A percentile compares a stretch with the other conserved stretches of the same genome.
phyloP scores from a whole-genome alignment of 2,329 filamentous ascomycete genomes.

The Venturia oleaginea region DNA sequence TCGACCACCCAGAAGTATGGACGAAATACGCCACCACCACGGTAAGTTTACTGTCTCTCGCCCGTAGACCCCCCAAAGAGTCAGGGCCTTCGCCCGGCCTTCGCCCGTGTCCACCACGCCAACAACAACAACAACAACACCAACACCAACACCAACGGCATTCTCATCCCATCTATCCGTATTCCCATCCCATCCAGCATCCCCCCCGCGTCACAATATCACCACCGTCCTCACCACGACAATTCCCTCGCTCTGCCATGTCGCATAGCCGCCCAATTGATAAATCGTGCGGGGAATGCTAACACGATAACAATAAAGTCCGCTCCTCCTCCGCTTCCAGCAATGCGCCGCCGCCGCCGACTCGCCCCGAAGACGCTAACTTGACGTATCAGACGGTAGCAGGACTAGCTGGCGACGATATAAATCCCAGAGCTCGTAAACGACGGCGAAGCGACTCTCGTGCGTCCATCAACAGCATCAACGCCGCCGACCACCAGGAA shows the following conservation, averaged over 20 bases:
- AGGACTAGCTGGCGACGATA: conserved; percentile 4
- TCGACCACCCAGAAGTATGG: neutral
- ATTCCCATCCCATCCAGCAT: neutral
- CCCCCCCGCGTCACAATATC: neutral
- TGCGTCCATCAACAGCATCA: conserved; percentile 9
- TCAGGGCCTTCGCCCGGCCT: neutral
- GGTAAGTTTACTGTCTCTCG: conserved; percentile 1
- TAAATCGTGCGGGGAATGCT: conserved; percentile 1
- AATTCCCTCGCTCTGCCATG: neutral
- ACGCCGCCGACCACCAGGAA: conserved; percentile 12
- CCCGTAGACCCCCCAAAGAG: neutral
- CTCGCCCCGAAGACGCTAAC: conserved; percentile 7
- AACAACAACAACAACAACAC: neutral
- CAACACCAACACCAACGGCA: no score
- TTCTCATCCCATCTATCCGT: neutral
- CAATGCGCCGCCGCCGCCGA: conserved; percentile 9
- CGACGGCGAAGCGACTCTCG: conserved; percentile 9
- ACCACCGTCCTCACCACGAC: neutral
- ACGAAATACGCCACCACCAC: neutral
- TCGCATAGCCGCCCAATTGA: neutral
- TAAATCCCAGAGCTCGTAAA: conserved; percentile 11
- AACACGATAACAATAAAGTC: neutral
- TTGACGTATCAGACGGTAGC: conserved; percentile 4
- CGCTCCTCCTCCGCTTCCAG: conserved; percentile 6
- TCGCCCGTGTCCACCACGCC: neutral